Conservation (phyloP, 108 stramenopile species). For the Parmales sp. region DNA sequence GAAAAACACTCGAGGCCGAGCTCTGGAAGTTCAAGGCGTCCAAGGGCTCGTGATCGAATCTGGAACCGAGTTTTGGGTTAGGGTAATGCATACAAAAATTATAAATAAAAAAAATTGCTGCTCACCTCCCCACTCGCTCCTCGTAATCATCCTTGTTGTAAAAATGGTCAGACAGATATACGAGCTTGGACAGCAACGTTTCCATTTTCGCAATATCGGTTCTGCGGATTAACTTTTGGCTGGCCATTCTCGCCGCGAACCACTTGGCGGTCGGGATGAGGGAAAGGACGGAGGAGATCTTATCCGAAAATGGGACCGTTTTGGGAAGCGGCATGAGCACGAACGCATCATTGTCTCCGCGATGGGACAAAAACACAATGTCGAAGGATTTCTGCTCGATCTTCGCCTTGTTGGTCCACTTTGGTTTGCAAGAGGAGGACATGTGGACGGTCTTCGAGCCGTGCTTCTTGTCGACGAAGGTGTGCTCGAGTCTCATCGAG, state of each 20-base stretch:
- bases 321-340: conserved; percentile 2
- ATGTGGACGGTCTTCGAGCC: not conserved
- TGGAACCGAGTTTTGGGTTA: not conserved
- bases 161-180: not conserved
- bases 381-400: not conserved
- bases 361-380: not conserved
- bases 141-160: not conserved
- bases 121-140: not conserved
- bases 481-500: not conserved
- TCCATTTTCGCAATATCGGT: not conserved
- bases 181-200: not conserved
- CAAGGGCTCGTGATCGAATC: conserved; percentile 6
- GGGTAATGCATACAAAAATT: no score
- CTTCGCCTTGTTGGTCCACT: not conserved
- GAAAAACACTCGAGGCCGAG: not conserved
- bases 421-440: not conserved
- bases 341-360: not conserved
- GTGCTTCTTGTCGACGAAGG: not conserved
- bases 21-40: not conserved
- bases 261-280: not conserved
- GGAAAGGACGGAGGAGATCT: not conserved
- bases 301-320: not conserved
- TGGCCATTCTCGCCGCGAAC: not conserved
- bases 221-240: not conserved
- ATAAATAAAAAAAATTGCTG: no score